phyloP scores from a whole-genome alignment of 2,329 filamentous ascomycete genomes.

The Epicoccum sorghinum region DNA sequence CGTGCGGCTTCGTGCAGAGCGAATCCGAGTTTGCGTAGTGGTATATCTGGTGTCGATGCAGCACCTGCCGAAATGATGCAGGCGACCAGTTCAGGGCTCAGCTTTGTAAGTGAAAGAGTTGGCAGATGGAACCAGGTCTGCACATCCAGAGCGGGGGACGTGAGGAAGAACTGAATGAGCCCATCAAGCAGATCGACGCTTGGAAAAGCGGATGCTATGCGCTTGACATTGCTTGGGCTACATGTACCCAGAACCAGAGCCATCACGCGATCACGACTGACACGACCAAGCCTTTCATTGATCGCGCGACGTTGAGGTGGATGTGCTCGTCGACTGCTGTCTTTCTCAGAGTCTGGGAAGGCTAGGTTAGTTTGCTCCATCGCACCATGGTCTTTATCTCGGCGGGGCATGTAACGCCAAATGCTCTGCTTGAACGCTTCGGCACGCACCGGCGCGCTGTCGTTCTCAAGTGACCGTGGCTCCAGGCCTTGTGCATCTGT shows the following conservation, averaged over 20 bases:
- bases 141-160: conserved; percentile 62
- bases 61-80: conserved; percentile 67
- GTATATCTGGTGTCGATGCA: conserved; percentile 60
- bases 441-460: conserved; percentile 31
- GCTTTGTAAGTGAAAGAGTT: conserved; percentile 62
- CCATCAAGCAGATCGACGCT: conserved; percentile 66
- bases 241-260: conserved; percentile 68
- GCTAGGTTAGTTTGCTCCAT: conserved; percentile 49
- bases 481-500: conserved; percentile 28
- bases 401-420: conserved; percentile 52
- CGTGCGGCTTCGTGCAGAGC: conserved; percentile 57
- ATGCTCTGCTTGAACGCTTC: conserved; percentile 52
- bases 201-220: conserved; percentile 66
- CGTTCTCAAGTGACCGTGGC: conserved; percentile 22
- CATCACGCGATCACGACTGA: conserved; percentile 64
- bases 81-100: conserved; percentile 65
- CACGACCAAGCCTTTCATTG: conserved; percentile 49
- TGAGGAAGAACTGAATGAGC: conserved; percentile 66
- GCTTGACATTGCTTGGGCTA: conserved; percentile 56
- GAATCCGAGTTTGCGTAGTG: conserved; percentile 66
- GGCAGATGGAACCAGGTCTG: conserved; percentile 68
- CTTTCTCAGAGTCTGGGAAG: conserved; percentile 44
- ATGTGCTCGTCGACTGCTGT: conserved; percentile 40
- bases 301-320: conserved; percentile 47
- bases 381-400: conserved; percentile 29